Evolutionary conservation across 2,329 filamentous ascomycete species (phyloP), one percentile per base, ranked within the genome.

Genomic region (Aspergillus fijiensis): DNA sequence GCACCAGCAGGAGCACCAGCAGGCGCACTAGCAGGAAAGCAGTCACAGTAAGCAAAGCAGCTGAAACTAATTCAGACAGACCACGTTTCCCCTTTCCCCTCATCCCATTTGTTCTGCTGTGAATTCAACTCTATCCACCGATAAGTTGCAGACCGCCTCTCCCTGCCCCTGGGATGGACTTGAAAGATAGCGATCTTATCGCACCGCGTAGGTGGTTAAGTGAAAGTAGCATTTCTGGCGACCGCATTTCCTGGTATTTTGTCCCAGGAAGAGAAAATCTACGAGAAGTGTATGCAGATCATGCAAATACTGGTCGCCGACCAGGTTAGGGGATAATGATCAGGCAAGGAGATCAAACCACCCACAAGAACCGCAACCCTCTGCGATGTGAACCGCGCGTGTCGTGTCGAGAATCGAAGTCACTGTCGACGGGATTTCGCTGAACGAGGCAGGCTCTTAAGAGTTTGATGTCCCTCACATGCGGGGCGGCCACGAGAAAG

Each of bases 1-100:
- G 58, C 51, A 35, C 23, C 29, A 48, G 45, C 39, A 45, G 39
- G 39, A 19, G 39, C 39, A 42, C 4, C 39, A 45, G 39, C 39
- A 55, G 42, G 21, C 35, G 42, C 53, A 48, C 51, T 54, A 55
- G 35, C 39, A n/a, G 53, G 12, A 33, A 35, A 31, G 50, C 45
- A 57, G 9, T 33, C 23, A 39, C 19, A 12, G 25, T 42, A 55
- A 39, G 50, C 16, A 49, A 33, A 33, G 19, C n/a, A 45, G 16
- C 16, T 45, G 14, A 45, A 19, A 45, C 14, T 45, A 5, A 19
- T n/a, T 45, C 16, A 45, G 5, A 12, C 16, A 6, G 14, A n/a
- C 14, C 39, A n/a, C 14, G 14, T 19, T n/a, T n/a, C 16, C 39
- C 16, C 14, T 5, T 45, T 16, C 16, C 39, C 16, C 14, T 45